Evolutionary conservation across 805 yeast species (phyloP), one percentile per base, ranked within the genome.

Genomic region (Vanderwaltozyma tropicalis): DNA sequence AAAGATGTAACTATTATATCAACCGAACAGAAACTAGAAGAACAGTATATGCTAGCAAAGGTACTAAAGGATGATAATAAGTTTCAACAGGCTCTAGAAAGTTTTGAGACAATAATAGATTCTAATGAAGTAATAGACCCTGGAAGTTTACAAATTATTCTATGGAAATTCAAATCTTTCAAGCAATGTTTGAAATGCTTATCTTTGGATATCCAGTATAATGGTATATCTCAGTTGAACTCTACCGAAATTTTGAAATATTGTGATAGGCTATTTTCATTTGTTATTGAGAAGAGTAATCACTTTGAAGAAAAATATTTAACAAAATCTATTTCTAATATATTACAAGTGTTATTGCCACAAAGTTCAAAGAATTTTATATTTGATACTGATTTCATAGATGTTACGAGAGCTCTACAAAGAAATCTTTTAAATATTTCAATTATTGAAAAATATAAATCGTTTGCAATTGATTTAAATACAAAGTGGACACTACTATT

Each of bases 41-140:
- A 41, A n/a, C 35, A 42, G 28, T 32, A 37, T 7, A 18, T 35
- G 17, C 40, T 36, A 27, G 45, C 37, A 14, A 27, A 22, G 16
- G 43, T 41, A 9, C 27, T 19, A 6, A 34, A 27, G 10, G 20
- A 18, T 4, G 31, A 27, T 10, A 29, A 34, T 27, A 8, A 14
- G 13, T 34, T 28, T 19, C 13, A 27, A 15, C 15, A 40, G 6
- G 39, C 42, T 30, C n/a, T 36, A 13, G 34, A 35, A 16, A 29
- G 6, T 4, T 29, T 28, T 29, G 17, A 17, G 6, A 18, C 8
- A 17, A 17, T 29, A 29, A 9, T 7, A 17, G n/a, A 29, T 8
- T 9, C 29, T 27, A 13, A 27, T 14, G 4, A 27, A 9, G 16
- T 7, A 6, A 6, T 5, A 14, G 16, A 27, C 7, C 25, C 25